A percentile compares a stretch with the other conserved stretches of the same genome.
Evolutionary conservation across 805 yeast genomes (phyloP).

Genomic region (Lachancea meyersii): DNA sequence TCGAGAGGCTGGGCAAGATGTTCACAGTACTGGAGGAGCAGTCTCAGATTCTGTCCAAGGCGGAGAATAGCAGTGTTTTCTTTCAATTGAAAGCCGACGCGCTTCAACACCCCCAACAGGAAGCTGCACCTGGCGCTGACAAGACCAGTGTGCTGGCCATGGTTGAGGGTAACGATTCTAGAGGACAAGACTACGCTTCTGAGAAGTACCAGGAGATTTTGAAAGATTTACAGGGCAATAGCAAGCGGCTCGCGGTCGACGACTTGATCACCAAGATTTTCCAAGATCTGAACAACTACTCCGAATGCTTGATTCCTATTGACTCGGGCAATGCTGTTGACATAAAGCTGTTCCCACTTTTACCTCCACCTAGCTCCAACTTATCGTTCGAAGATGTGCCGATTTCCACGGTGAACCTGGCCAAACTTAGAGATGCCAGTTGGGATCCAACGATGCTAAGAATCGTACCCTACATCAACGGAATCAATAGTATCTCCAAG

Average conservation of each 20-base stretch:
- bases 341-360: slow-evolving; percentile 87
- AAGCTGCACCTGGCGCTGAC: not conserved
- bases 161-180: slow-evolving; percentile 1
- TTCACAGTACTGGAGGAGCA: slow-evolving; percentile 89
- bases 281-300: slow-evolving; percentile 90
- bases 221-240: slow-evolving; percentile 21
- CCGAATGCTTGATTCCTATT: slow-evolving; percentile 92
- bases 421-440: slow-evolving; percentile 70
- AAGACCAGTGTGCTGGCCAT: not conserved
- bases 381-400: slow-evolving; percentile 85
- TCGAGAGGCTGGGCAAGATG: slow-evolving; percentile 80
- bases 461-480: slow-evolving; percentile 80
- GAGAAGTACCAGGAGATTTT: slow-evolving; percentile 29
- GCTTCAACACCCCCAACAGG: slow-evolving; percentile 4
- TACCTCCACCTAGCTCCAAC: slow-evolving; percentile 73
- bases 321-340: slow-evolving; percentile 87
- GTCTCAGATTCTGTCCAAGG: slow-evolving; percentile 59
- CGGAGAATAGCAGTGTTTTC: slow-evolving; percentile 39
- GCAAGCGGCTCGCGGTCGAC: slow-evolving; percentile 47
- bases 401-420: slow-evolving; percentile 72
- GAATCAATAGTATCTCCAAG: slow-evolving; percentile 71
- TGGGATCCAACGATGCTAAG: slow-evolving; percentile 98
- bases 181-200: slow-evolving; percentile 7
- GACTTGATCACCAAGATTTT: slow-evolving; percentile 82
- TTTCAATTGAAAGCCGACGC: slow-evolving; percentile 24